Evolutionary conservation across 495 filamentous ascomycete genomes (phyloP), one percentile per base, ranked within the genome.

Genomic region (Talaromyces liani): DNA sequence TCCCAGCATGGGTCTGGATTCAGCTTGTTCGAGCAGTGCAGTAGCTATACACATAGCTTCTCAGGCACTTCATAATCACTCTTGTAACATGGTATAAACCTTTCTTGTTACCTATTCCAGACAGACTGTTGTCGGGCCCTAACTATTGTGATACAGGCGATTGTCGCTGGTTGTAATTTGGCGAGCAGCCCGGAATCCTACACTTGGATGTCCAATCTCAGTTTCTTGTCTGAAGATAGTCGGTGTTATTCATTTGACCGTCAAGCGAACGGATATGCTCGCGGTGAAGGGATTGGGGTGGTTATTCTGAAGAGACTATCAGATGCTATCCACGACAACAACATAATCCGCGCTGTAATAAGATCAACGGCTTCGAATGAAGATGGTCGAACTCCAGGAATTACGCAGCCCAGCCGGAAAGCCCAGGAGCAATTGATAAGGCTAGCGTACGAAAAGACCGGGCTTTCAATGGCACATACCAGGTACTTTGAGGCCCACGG

Each of bases 401-500:
- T 79, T 34, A 78, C 73, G 68, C 68, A 71, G 1, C 77, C 77
- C 0, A 75, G 71, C 55, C 65, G 63, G 0, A 61, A 67, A 20
- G 68, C 75, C 2, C 76, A 78, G 49, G 60, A 71, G 31, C 31
- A 69, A 0, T 67, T 76, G 2, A 69, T 70, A 5, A 9, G 58
- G 0, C 67, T 69, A 1, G 70, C 77, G 7, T 73, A 80, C 31
- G 34, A 69, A 4, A 61, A 69, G 5, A 71, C 66, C 3, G 67
- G 65, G 2, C 45, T 78, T 4, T 66, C 73, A 25, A 65, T 74
- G 0, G 8, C 20, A 0, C 67, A 68, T 1, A 66, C 77, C 8
- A 60, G 63, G 1, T 82, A 80, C 58, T 66, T 82, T 25, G 79
- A 82, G 56, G 78, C 78, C 2, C 77, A 79, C 65, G 79, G 72